These are phyloP conservation scores for Ophiocordyceps unilateralis DNA, from an alignment of 2,329 filamentous ascomycete genomes.

Conservation along the genomic window DNA sequence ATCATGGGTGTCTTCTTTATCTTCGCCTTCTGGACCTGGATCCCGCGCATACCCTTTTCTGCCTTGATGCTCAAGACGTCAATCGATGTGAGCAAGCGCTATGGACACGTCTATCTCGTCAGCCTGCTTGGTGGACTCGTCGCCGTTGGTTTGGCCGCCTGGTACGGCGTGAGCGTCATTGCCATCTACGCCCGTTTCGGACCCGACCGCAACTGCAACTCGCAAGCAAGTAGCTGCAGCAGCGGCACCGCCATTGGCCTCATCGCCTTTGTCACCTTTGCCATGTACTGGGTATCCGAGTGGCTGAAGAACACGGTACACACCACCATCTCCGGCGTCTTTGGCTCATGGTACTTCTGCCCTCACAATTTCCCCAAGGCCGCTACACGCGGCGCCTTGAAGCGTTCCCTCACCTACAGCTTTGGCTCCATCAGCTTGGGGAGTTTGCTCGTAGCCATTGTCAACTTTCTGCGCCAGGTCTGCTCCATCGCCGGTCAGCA, in stretches of 20 bases:
- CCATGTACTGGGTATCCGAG: constrained; percentile 87
- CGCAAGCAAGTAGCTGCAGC: constrained; percentile 43
- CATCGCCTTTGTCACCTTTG: constrained; percentile 74
- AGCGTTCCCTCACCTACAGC: constrained; percentile 70
- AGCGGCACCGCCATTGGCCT: constrained; percentile 66
- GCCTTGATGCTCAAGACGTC: constrained; percentile 76
- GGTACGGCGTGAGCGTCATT: constrained; percentile 75
- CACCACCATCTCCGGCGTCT: constrained; percentile 71
- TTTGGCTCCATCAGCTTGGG: constrained; percentile 85
- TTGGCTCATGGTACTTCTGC: constrained; percentile 87
- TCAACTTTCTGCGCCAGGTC: constrained; percentile 69
- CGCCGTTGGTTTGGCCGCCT: constrained; percentile 61
- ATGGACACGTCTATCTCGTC: constrained; percentile 74
- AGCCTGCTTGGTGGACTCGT: constrained; percentile 68
- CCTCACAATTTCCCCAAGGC: constrained; percentile 52
- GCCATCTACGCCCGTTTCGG: constrained; percentile 74
- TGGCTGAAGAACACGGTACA: constrained; percentile 91
- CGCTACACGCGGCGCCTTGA: constrained; percentile 69
- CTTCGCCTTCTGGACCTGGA: constrained; percentile 62
- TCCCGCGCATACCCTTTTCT: constrained; percentile 76
- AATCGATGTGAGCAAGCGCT: constrained; percentile 69
- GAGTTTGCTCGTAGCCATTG: constrained; percentile 68
- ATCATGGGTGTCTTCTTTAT: constrained; percentile 34
- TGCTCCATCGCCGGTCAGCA: constrained; percentile 58
- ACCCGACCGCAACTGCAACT: constrained; percentile 33